Evolutionary conservation across 2,329 filamentous ascomycete species (phyloP), one percentile per base, ranked within the genome.

Genomic region (Pestalotiopsis sp.): DNA sequence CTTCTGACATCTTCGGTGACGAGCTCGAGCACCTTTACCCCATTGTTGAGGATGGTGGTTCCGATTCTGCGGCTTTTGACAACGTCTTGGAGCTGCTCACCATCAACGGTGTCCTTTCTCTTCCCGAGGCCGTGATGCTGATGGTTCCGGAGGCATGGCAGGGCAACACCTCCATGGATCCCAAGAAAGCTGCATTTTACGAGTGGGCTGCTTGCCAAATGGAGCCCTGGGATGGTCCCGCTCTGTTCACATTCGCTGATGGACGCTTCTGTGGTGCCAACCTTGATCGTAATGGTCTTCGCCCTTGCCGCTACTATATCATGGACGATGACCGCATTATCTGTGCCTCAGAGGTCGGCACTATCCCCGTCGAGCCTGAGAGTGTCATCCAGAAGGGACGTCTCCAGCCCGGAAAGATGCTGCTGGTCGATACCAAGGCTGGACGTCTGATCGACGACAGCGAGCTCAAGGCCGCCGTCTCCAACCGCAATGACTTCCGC

Each of bases 121-220:
- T 98, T 3, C 95, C 95, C 17, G 95, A 98, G 82, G 95, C 95
- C 65, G 93, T 98, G 75, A 98, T 98, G 95, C 88, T 98, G 75
- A 97, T 98, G 95, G 93, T 98, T 64, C 95, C 95, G 25, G 95
- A 98, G 83, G 95, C 95, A 70, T 98, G 95, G 95, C 94, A 98
- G 82, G 95, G 95, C 70, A 98, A 98, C 81, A 85, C 90, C 49
- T 86, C 90, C 70, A 97, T 98, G 92, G 95, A 98, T 76, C 93
- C 94, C 68, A 93, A 93, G 77, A 98, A 98, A 84, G 93, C 95
- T 69, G 95, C 95, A 65, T 98, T 98, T 83, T 98, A 98, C 83
- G 95, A 98, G 81, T 98, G 95, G 94, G 95, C 95, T 76, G 95
- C 94, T 73, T 98, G 95, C 81, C 93, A 97, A 86, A 98, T 98